Evolutionary conservation across 768 basidiomycete species (phyloP), one percentile per base, ranked within the genome.

Genomic region (Rossbeevera mucosa): DNA sequence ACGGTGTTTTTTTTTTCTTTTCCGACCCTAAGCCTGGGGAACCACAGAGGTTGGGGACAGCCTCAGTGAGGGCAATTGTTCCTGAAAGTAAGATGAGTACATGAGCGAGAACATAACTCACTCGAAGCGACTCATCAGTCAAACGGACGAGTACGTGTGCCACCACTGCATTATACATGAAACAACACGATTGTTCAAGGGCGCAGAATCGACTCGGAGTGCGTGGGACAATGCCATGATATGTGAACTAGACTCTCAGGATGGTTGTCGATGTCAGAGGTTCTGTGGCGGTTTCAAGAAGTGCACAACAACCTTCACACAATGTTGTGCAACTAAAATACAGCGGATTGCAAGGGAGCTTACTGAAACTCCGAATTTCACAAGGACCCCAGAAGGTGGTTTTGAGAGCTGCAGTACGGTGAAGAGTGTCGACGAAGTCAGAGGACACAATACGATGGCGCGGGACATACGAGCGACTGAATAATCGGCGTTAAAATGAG

Each of bases 321-420:
- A n/a, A n/a, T n/a, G n/a, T n/a, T n/a, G n/a, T n/a, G n/a, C n/a
- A n/a, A n/a, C n/a, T n/a, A n/a, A n/a, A n/a, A n/a, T n/a, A n/a
- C n/a, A n/a, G n/a, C n/a, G n/a, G n/a, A n/a, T n/a, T n/a, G n/a
- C n/a, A n/a, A n/a, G n/a, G n/a, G n/a, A n/a, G n/a, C n/a, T n/a
- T n/a, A n/a, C n/a, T n/a, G n/a, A 33, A 28, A 48, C 33, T 48
- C 45, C 33, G 45, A 46, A 22, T 12, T 16, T 25, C 24, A 8
- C 14, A n/a, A 29, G 48, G 51, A 52, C 51, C 50, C 51, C 51
- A 18, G 45, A 31, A 21, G 45, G 12, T 20, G 26, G 24, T 31
- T 24, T n/a, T 20, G 20, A 49, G 26, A 21, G 5, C 7, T 21
- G 8, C 40, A 46, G 12, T 9, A 7, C 14, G 18, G 11, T 25